phyloP scores from a whole-genome alignment of 2,329 filamentous ascomycete species.

The Pseudogymnoascus sp. region DNA sequence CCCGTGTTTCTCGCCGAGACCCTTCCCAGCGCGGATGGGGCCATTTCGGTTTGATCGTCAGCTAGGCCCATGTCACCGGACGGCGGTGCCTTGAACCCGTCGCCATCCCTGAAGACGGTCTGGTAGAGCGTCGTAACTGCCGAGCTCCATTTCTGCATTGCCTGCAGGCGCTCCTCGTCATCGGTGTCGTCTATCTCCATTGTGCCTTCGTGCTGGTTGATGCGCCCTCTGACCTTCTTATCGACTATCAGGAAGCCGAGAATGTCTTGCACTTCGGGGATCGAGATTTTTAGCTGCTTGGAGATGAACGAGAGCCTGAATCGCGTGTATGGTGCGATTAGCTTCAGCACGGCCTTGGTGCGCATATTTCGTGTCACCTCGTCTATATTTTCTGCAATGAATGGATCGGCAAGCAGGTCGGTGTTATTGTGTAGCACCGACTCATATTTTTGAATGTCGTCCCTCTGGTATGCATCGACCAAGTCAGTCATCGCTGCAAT shows the following conservation, averaged over 20 bases:
- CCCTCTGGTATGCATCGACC: slow-evolving; percentile 90
- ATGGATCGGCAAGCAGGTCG: slow-evolving; percentile 83
- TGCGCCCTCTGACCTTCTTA: slow-evolving; percentile 75
- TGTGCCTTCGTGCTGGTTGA: slow-evolving; percentile 79
- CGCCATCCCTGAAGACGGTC: slow-evolving; percentile 68
- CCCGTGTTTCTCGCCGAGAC: background rate
- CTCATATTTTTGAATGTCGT: slow-evolving; percentile 90
- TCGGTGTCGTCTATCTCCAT: slow-evolving; percentile 70
- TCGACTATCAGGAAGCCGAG: slow-evolving; percentile 91
- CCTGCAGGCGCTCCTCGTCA: slow-evolving; percentile 66
- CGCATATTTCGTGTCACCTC: slow-evolving; percentile 98
- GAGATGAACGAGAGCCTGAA: slow-evolving; percentile 87
- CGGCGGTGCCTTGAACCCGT: slow-evolving; percentile 49
- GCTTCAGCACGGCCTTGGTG: slow-evolving; percentile 86
- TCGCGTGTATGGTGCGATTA: slow-evolving; percentile 89
- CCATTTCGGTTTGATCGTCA: background rate
- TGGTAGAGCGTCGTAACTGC: slow-evolving; percentile 63
- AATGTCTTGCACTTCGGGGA: slow-evolving; percentile 87
- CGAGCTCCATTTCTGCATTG: slow-evolving; percentile 64
- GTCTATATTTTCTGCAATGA: slow-evolving; percentile 98
- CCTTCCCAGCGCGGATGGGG: background rate
- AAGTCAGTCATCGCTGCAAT: slow-evolving; percentile 97
- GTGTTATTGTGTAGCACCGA: slow-evolving; percentile 77
- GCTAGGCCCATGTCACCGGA: background rate
- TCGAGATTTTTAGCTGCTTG: slow-evolving; percentile 75